Conservation (phyloP, 2,329 filamentous ascomycete species). For the Plenodomus biglobosus region DNA sequence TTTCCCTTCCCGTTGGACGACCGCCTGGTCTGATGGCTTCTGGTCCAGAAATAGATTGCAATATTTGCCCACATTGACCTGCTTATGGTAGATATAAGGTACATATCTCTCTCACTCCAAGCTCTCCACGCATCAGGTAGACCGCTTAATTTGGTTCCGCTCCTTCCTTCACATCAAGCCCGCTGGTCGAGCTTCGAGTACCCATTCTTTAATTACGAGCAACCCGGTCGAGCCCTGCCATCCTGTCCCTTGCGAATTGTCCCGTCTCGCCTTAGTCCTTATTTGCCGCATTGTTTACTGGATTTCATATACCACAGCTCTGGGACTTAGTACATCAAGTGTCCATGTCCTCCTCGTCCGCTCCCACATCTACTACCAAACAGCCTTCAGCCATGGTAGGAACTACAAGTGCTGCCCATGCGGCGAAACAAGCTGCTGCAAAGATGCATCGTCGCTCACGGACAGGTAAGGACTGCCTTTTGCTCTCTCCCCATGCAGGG, state of each 20-base stretch:
- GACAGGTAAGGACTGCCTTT: slow-evolving; percentile 69
- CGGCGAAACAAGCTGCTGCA: slow-evolving; percentile 60
- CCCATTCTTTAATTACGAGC: slow-evolving; percentile 50
- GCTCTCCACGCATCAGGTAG: slow-evolving; percentile 37
- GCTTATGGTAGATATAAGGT: slow-evolving; percentile 51
- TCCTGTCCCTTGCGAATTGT: slow-evolving; percentile 48
- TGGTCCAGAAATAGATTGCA: slow-evolving; percentile 53
- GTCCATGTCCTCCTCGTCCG: slow-evolving; percentile 54
- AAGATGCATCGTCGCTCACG: slow-evolving; percentile 94
- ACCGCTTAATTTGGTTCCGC: slow-evolving; percentile 53
- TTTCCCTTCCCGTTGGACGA: slow-evolving; percentile 32
- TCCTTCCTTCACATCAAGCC: slow-evolving; percentile 46
- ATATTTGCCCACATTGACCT: slow-evolving; percentile 46
- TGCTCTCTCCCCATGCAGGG: slow-evolving; percentile 39
- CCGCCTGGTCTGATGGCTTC: slow-evolving; percentile 28
- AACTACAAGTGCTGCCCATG: slow-evolving; percentile 53
- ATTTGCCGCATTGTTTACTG: slow-evolving; percentile 47
- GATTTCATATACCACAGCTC: slow-evolving; percentile 44
- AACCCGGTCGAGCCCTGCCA: slow-evolving; percentile 45
- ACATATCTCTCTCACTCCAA: slow-evolving; percentile 40
- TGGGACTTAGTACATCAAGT: slow-evolving; percentile 47
- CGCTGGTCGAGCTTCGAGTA: slow-evolving; percentile 54
- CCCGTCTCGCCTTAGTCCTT: slow-evolving; percentile 46
- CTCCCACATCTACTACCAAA: slow-evolving; percentile 46
- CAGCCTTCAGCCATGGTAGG: slow-evolving; percentile 54